These are phyloP conservation scores for Oryza coarctata DNA, from an alignment of 176 grass and related monocot species.

Conservation along the genomic window DNA sequence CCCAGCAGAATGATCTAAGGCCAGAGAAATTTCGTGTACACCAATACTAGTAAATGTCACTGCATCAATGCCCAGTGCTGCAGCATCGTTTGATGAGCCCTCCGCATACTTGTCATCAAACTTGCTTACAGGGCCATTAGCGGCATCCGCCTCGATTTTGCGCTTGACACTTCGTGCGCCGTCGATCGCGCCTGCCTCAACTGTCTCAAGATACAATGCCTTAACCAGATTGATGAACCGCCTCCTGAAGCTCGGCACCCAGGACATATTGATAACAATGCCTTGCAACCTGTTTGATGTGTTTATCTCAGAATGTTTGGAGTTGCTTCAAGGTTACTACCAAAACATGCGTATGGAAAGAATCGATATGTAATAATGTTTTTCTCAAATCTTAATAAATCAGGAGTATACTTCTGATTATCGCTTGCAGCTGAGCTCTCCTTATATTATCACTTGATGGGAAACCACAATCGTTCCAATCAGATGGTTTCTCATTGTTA, in stretches of 20 bases:
- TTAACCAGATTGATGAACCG: conserved; percentile 64
- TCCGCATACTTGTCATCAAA: neutral
- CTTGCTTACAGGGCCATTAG: neutral
- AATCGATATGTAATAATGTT: neutral
- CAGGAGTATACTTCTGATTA: conserved; percentile 69
- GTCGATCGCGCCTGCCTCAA: conserved; percentile 33
- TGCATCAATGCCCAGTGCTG: neutral
- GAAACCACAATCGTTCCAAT: conserved; percentile 68
- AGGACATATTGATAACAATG: conserved; percentile 65
- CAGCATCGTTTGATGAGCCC: conserved; percentile 6
- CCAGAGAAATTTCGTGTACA: neutral
- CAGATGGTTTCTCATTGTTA: conserved; percentile 59
- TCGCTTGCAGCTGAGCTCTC: conserved; percentile 78
- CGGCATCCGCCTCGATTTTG: conserved; percentile 22
- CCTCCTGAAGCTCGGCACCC: conserved; percentile 73
- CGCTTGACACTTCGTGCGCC: conserved; percentile 3
- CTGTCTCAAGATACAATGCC: conserved; percentile 54
- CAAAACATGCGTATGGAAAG: neutral
- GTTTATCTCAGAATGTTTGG: neutral
- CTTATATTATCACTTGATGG: conserved; percentile 55
- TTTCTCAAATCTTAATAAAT: neutral
- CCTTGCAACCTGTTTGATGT: conserved; percentile 62
- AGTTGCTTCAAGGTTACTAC: neutral
- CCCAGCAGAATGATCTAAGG: neutral
- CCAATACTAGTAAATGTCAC: neutral